phyloP scores from a whole-genome alignment of 2,329 filamentous ascomycete genomes.

The Aspergillus neotritici region DNA sequence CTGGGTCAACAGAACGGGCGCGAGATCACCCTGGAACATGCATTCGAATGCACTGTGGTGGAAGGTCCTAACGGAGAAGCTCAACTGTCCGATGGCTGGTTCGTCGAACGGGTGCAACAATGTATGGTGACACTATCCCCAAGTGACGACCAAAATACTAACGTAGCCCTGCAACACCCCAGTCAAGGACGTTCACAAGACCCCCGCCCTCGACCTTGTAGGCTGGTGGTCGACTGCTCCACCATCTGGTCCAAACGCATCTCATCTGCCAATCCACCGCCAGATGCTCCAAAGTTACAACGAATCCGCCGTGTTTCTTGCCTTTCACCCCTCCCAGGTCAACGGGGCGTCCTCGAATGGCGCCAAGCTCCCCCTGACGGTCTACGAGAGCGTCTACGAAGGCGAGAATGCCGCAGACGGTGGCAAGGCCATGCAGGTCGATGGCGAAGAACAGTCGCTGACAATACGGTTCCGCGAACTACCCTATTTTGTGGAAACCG shows the following conservation, averaged over 20 bases:
- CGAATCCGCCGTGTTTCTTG: conserved; percentile 79
- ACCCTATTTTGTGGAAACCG: conserved; percentile 83
- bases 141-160: neutral
- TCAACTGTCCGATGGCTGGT: conserved; percentile 64
- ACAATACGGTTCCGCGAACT: conserved; percentile 75
- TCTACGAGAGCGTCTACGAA: conserved; percentile 82
- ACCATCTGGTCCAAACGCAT: conserved; percentile 61
- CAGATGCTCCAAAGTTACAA: conserved; percentile 71
- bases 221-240: conserved; percentile 86
- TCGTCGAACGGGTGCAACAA: conserved; percentile 71
- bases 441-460: conserved; percentile 54
- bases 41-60: conserved; percentile 70
- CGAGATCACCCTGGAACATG: conserved; percentile 85
- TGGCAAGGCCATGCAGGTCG: conserved; percentile 64
- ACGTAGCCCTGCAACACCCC: conserved; percentile 4
- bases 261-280: conserved; percentile 67
- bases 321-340: conserved; percentile 68
- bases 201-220: conserved; percentile 74
- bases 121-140: conserved; percentile 54
- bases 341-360: conserved; percentile 53
- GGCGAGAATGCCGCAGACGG: conserved; percentile 56
- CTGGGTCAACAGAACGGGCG: conserved; percentile 87
- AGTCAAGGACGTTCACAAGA: conserved; percentile 88
- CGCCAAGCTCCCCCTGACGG: conserved; percentile 78
- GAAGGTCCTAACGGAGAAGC: conserved; percentile 51